A percentile compares a stretch with the other conserved stretches of the same genome.
Conservation (phyloP, 768 basidiomycete species). For the Clathrus columnatus region DNA sequence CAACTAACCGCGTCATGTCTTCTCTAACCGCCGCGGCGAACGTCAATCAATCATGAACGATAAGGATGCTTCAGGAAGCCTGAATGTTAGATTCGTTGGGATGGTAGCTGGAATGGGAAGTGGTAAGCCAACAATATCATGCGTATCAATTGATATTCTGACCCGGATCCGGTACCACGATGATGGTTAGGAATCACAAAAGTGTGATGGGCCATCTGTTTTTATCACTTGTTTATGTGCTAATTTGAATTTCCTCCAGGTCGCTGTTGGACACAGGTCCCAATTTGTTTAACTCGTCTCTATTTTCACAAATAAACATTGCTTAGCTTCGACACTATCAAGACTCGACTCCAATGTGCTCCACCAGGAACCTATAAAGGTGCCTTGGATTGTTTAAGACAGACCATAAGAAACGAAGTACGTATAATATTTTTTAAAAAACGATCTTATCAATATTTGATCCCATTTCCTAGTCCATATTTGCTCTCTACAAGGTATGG, state of each 20-base stretch:
- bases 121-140: conserved; percentile 30
- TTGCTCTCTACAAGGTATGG: conserved; percentile 54
- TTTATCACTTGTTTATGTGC: background rate
- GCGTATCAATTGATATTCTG: too few species aligned
- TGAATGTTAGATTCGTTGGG: conserved; percentile 43
- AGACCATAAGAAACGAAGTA: conserved; percentile 56
- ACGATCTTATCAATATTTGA: too few species aligned
- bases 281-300: conserved; percentile 10
- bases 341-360: conserved; percentile 64
- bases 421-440: conserved; percentile 14
- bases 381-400: conserved; percentile 49
- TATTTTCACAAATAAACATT: background rate
- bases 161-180: background rate
- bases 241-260: conserved; percentile 26
- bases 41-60: too few species aligned
- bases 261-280: conserved; percentile 66
- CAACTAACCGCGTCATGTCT: too few species aligned
- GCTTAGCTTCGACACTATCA: conserved; percentile 60
- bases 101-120: conserved; percentile 53
- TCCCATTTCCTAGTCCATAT: conserved; percentile 36
- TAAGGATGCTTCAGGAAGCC: too few species aligned
- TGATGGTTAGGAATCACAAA: conserved; percentile 39
- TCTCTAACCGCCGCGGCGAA: too few species aligned
- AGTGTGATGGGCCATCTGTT: conserved; percentile 27
- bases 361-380: conserved; percentile 54